phyloP scores from a whole-genome alignment of 495 filamentous ascomycete species.

The Thozetella sp. region DNA sequence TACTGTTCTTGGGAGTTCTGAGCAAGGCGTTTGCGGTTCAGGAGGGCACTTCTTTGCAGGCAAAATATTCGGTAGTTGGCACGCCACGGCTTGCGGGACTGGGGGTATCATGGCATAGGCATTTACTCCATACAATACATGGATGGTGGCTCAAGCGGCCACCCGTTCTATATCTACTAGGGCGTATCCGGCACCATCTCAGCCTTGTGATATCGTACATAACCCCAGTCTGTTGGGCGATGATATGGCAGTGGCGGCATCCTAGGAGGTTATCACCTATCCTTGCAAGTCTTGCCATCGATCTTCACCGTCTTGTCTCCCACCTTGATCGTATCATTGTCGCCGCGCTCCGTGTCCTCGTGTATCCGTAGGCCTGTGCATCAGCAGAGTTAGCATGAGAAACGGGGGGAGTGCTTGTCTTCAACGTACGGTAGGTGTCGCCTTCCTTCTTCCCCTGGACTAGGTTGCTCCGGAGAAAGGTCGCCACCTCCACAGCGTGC shows the following conservation, averaged over 20 bases:
- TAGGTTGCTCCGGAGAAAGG: conserved; percentile 79
- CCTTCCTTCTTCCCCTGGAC: conserved; percentile 77
- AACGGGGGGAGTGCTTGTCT: neutral
- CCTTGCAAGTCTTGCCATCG: conserved; percentile 31
- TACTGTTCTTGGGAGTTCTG: conserved; percentile 31
- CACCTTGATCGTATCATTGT: conserved; percentile 84
- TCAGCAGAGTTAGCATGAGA: conserved; percentile 6
- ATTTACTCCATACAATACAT: conserved; percentile 23
- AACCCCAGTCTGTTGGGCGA: no score
- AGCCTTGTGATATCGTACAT: neutral
- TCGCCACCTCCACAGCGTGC: conserved; percentile 82
- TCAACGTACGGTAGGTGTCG: conserved; percentile 64
- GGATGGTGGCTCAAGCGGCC: no score
- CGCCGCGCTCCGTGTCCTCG: conserved; percentile 84
- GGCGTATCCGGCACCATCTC: no score
- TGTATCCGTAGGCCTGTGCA: conserved; percentile 82
- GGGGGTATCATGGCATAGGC: conserved; percentile 36
- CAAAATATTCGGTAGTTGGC: conserved; percentile 3
- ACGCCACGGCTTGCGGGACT: conserved; percentile 19
- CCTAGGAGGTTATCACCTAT: neutral
- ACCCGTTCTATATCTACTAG: no score
- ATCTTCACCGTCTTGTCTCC: conserved; percentile 40
- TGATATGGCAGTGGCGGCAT: neutral
- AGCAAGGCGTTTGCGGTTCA: conserved; percentile 40
- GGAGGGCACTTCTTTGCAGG: conserved; percentile 21